A percentile compares a stretch with the other conserved stretches of the same genome.
Evolutionary conservation across 75 land plant species (phyloP).

Genomic region (Cupressus sempervirens): DNA sequence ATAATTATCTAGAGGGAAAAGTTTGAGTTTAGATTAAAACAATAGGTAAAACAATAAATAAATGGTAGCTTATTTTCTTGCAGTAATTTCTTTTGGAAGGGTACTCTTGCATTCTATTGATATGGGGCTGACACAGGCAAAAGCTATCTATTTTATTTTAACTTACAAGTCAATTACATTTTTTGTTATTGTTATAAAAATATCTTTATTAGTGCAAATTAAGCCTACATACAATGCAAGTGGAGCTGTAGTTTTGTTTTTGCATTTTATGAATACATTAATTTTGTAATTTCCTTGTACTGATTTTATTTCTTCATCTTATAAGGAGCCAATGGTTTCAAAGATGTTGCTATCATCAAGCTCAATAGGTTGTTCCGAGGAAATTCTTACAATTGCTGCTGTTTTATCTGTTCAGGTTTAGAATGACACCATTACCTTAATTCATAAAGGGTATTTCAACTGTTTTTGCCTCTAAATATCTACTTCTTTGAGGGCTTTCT

Average conservation of each 20-base stretch:
- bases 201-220: neutral
- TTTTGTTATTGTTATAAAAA: neutral
- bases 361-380: slow-evolving; percentile 69
- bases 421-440: neutral
- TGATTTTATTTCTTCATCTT: slow-evolving; percentile 6
- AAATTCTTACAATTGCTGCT: slow-evolving; percentile 81
- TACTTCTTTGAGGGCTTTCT: neutral
- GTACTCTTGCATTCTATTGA: neutral
- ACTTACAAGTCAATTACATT: neutral
- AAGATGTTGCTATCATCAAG: slow-evolving; percentile 73
- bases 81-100: neutral
- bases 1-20: too few relatives aligned
- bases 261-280: neutral
- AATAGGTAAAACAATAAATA: neutral
- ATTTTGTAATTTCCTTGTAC: neutral
- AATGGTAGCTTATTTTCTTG: neutral
- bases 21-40: too few relatives aligned
- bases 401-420: slow-evolving; percentile 60
- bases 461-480: neutral
- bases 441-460: neutral
- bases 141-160: neutral
- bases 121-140: neutral
- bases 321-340: slow-evolving; percentile 85
- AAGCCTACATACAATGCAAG: neutral
- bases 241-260: neutral